Evolutionary conservation across 1,284 basidiomycete species (phyloP).

Genomic region (Apiotrichum porosum): DNA sequence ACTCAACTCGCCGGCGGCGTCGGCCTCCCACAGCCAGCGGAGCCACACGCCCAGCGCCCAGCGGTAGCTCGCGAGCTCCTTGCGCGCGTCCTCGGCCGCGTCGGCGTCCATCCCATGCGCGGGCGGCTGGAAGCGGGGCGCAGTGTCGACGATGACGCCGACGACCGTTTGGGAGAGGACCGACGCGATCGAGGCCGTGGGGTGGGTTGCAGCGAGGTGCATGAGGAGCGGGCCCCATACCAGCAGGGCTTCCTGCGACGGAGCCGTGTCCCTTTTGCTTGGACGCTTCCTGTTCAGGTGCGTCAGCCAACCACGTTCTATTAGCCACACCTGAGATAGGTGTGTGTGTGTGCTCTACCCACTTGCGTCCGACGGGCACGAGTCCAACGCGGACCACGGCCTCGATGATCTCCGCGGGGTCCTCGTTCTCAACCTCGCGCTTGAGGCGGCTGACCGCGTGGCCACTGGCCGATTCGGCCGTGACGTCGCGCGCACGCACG

Average conservation of each 20-base stretch:
- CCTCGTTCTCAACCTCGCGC: slow-evolving; percentile 50
- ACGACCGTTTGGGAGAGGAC: slow-evolving; percentile 7
- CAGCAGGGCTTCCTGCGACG: slow-evolving; percentile 34
- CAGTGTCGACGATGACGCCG: slow-evolving; percentile 8
- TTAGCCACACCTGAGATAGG: too few species aligned
- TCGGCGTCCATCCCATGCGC: background rate
- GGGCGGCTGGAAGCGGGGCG: slow-evolving; percentile 2
- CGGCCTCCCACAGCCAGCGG: slow-evolving; percentile 3
- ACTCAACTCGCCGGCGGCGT: background rate
- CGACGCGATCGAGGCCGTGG: background rate
- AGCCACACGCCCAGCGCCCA: slow-evolving; percentile 21
- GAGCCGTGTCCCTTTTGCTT: slow-evolving; percentile 13
- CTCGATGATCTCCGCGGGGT: slow-evolving; percentile 61
- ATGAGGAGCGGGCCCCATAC: slow-evolving; percentile 25
- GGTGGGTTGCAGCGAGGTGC: background rate
- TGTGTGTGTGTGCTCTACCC: slow-evolving; percentile 34
- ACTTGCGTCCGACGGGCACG: slow-evolving; percentile 77
- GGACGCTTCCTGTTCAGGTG: slow-evolving; percentile 17
- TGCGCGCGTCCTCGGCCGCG: slow-evolving; percentile 3
- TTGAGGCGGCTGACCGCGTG: slow-evolving; percentile 33
- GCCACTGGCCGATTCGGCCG: slow-evolving; percentile 59
- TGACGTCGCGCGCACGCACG: slow-evolving; percentile 61
- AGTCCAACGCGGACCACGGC: slow-evolving; percentile 63
- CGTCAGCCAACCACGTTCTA: too few species aligned
- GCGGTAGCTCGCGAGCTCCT: slow-evolving; percentile 13